These are phyloP conservation scores for Coemansia sp. DNA, from an alignment of 192 early-diverging fungal species.

Conservation along the genomic window DNA sequence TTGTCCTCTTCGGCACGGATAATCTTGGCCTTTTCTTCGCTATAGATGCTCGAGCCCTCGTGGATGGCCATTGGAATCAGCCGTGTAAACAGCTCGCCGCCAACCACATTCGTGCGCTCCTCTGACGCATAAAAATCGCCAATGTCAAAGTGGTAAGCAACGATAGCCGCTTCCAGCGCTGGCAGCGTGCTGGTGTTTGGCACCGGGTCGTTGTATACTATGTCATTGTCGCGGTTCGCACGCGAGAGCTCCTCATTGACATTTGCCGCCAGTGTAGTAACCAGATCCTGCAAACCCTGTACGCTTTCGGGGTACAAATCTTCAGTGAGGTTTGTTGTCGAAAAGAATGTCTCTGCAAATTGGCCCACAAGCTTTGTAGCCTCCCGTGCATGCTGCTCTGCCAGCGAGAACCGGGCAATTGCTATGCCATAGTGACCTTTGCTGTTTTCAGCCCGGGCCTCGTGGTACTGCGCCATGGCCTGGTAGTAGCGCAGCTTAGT, in stretches of 20 bases:
- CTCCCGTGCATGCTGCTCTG: conserved; percentile 84
- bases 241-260: conserved; percentile 70
- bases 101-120: conserved; percentile 80
- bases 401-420: conserved; percentile 74
- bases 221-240: conserved; percentile 88
- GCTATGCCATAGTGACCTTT: conserved; percentile 84
- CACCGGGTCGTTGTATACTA: conserved; percentile 88
- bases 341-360: conserved; percentile 68
- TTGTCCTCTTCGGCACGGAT: conserved; percentile 77
- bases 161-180: conserved; percentile 64
- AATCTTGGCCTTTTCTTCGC: conserved; percentile 94
- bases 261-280: conserved; percentile 62
- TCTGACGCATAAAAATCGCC: conserved; percentile 72
- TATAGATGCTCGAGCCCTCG: conserved; percentile 89
- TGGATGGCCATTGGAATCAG: conserved; percentile 93
- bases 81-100: conserved; percentile 81
- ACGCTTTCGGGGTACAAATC: conserved; percentile 66
- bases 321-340: conserved; percentile 60
- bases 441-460: conserved; percentile 69
- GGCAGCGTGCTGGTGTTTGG: conserved; percentile 77
- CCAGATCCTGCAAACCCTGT: conserved; percentile 71
- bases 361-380: conserved; percentile 62
- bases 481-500: conserved; percentile 88
- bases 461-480: conserved; percentile 85
- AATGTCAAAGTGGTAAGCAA: conserved; percentile 68